Conservation (phyloP, 2,329 filamentous ascomycete genomes). For the Ascochyta pisi region DNA sequence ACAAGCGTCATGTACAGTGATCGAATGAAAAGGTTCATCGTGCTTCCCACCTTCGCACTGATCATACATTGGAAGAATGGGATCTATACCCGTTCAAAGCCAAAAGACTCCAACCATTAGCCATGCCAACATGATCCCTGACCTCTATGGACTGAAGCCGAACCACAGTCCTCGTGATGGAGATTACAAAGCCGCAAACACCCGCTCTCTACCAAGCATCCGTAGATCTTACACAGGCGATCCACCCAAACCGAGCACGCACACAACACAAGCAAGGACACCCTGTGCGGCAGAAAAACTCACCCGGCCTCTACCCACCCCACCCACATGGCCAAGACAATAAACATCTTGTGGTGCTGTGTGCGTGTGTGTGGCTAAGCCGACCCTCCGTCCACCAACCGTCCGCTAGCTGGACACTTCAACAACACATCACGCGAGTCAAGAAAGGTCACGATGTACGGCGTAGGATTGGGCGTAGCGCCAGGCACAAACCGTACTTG, state of each 20-base stretch:
- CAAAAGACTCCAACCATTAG: too few relatives aligned
- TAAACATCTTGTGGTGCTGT: background rate
- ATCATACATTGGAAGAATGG: too few relatives aligned
- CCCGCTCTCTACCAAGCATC: conserved; percentile 6
- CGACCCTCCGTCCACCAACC: conserved; percentile 13
- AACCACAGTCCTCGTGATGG: too few relatives aligned
- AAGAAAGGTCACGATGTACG: conserved; percentile 11
- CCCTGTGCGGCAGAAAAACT: conserved; percentile 15
- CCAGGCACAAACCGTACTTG: background rate
- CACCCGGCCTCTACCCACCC: too few relatives aligned
- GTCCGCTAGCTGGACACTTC: background rate
- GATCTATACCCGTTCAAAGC: too few relatives aligned
- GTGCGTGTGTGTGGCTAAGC: conserved; percentile 10
- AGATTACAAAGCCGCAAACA: conserved; percentile 12
- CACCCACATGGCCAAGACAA: background rate
- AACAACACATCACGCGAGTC: conserved; percentile 10
- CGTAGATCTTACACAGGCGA: conserved; percentile 11
- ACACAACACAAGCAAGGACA: background rate
- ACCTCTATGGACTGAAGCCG: too few relatives aligned
- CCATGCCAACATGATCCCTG: too few relatives aligned
- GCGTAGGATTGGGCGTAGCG: conserved; percentile 7
- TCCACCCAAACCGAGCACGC: background rate
- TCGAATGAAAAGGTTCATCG: too few relatives aligned
- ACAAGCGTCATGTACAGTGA: too few relatives aligned
- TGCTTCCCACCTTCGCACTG: too few relatives aligned